Evolutionary conservation across 2,329 filamentous ascomycete genomes (phyloP).

Genomic region (Apiospora kogelbergensis): DNA sequence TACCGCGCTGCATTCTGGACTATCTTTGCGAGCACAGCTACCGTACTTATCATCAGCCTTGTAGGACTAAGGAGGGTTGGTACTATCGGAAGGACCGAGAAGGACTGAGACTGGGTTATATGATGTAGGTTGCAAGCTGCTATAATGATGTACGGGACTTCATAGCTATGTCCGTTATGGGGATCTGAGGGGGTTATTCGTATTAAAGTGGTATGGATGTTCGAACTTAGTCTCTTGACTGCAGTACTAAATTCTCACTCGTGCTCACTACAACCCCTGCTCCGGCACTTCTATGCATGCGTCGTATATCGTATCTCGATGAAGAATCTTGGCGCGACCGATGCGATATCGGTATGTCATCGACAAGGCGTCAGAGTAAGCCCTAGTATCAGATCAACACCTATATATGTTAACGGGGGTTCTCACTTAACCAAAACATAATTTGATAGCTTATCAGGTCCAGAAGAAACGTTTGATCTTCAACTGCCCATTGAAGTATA

Average conservation of each 20-base stretch:
- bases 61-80: slow-evolving; percentile 47
- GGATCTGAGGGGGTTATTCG: background rate
- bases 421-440: background rate
- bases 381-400: background rate
- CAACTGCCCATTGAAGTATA: background rate
- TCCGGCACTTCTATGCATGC: background rate
- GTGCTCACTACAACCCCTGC: background rate
- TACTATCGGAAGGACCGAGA: slow-evolving; percentile 48
- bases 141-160: background rate
- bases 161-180: background rate
- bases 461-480: background rate
- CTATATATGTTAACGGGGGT: background rate
- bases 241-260: slow-evolving; percentile 5
- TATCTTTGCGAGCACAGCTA: slow-evolving; percentile 45
- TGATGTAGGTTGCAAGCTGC: slow-evolving; percentile 24
- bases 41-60: slow-evolving; percentile 36
- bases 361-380: background rate
- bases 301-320: background rate
- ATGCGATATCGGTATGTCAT: background rate
- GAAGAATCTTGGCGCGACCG: background rate
- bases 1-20: slow-evolving; percentile 55
- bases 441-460: background rate
- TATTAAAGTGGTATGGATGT: background rate
- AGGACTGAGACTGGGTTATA: slow-evolving; percentile 12
- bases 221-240: slow-evolving; percentile 11